Evolutionary conservation across 2,329 filamentous ascomycete genomes (phyloP), one percentile per base, ranked within the genome.

Genomic region (Diaporthe vaccinii): DNA sequence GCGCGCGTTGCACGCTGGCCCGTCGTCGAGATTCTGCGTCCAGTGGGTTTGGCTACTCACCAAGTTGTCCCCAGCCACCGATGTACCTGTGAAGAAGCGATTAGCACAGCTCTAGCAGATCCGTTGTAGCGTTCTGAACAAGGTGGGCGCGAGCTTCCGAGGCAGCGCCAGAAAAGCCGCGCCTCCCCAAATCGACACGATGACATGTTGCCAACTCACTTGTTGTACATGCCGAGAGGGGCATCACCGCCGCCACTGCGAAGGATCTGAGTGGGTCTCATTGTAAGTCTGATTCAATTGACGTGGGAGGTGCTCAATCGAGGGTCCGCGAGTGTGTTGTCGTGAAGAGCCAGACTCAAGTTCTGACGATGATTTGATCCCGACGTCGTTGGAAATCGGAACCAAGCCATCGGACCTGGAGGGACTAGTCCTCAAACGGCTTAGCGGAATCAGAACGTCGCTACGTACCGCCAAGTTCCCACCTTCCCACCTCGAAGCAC

Each of bases 31-130:
- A 8, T 31, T 20, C 58, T 34, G 28, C n/a, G 44, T 34, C 58
- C 12, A 9, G n/a, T 25, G 20, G n/a, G 41, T 22, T 74, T 61
- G 59, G 74, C 79, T 79, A 91, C 91, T 87, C 91, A 95, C 93
- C 94, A 79, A 96, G 86, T 81, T 88, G 86, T 82, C 94, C 94
- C 93, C 94, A 96, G 84, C 86, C 86, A 80, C 94, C 94, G 76
- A 96, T 86, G 85, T 88, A 95, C 84, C 94, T 96, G 80, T 79
- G 78, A 28, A 76, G 76, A 73, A 36, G 61, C 15, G 9, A 76
- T 82, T 68, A 82, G 81, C 75, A 77, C n/a, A 57, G 55, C 28
- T 36, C 62, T 53, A 31, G n/a, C 44, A 53, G 12, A 17, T 9
- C 58, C 51, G 14, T 4, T 8, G 17, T 31, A 39, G 25, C 25